phyloP scores from a whole-genome alignment of 176 grass and related monocot species.

The Pontederia paniculata region DNA sequence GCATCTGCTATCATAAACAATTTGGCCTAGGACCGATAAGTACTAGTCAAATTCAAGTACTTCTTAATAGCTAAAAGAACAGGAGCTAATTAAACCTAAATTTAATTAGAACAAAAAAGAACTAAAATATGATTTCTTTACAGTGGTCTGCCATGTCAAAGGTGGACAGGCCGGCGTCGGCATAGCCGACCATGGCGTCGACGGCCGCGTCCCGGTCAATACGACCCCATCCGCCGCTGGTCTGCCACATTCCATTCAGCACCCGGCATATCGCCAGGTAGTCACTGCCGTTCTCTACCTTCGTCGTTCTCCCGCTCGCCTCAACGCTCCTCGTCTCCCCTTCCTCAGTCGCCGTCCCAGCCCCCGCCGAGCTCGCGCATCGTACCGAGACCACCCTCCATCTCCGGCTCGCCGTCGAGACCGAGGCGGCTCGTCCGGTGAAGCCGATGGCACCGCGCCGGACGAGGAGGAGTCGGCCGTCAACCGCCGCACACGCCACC shows the following conservation, averaged over 20 bases:
- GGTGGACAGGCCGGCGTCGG: constrained; percentile 72
- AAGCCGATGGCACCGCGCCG: too few species aligned
- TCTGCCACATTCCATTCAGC: constrained; percentile 98
- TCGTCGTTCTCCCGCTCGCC: constrained; percentile 22
- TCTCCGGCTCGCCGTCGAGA: too few species aligned
- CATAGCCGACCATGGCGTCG: constrained; percentile 71
- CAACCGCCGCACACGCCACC: too few species aligned
- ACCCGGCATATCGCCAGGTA: constrained; percentile 77
- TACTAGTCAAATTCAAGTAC: too few species aligned
- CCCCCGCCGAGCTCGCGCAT: constrained; percentile 13
- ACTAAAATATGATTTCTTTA: neutral
- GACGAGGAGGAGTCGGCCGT: too few species aligned
- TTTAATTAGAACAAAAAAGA: too few species aligned
- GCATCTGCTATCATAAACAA: too few species aligned
- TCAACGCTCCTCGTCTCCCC: neutral
- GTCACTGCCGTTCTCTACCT: constrained; percentile 40
- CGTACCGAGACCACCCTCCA: neutral
- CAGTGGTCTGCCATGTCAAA: constrained; percentile 97
- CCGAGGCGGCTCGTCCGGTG: too few species aligned
- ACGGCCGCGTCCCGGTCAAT: constrained; percentile 79
- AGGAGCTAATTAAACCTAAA: neutral
- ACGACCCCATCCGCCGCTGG: constrained; percentile 68
- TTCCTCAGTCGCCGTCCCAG: neutral
- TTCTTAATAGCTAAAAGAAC: neutral
- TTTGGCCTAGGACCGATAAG: too few species aligned